Evolutionary conservation across 176 grass and related monocot genomes (phyloP).

Genomic region (Triticum dicoccoides): DNA sequence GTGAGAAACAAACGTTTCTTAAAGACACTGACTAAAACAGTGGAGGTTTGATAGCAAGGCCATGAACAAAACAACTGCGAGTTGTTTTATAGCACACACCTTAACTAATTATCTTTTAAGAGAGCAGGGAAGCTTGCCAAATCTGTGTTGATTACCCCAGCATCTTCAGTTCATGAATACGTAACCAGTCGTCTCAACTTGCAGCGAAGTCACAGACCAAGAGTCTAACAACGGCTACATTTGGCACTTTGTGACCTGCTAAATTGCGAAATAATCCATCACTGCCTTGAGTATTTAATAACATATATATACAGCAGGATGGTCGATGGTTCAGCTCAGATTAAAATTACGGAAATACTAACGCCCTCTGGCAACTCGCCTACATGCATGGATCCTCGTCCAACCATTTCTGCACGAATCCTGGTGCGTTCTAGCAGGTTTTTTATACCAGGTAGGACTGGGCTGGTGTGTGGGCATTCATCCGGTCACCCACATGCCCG

Average conservation of each 20-base stretch:
- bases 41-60: background rate
- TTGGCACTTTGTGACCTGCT: background rate
- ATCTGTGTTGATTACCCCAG: background rate
- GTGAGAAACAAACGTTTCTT: background rate
- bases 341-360: background rate
- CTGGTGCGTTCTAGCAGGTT: no score
- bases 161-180: background rate
- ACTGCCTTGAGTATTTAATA: background rate
- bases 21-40: background rate
- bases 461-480: no score
- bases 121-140: slow-evolving; percentile 6
- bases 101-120: background rate
- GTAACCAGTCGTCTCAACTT: background rate
- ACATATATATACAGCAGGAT: background rate
- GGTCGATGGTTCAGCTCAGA: background rate
- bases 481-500: no score
- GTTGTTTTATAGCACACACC: background rate
- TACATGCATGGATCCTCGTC: no score
- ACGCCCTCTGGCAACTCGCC: no score
- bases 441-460: no score
- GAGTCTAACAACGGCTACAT: background rate
- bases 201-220: background rate
- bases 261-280: background rate
- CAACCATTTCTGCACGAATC: no score
- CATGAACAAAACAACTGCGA: background rate